A percentile compares a stretch with the other conserved stretches of the same genome.
These are phyloP conservation scores for Porodaedalea pini DNA, from an alignment of 1,284 basidiomycete genomes.

Conservation along the genomic window DNA sequence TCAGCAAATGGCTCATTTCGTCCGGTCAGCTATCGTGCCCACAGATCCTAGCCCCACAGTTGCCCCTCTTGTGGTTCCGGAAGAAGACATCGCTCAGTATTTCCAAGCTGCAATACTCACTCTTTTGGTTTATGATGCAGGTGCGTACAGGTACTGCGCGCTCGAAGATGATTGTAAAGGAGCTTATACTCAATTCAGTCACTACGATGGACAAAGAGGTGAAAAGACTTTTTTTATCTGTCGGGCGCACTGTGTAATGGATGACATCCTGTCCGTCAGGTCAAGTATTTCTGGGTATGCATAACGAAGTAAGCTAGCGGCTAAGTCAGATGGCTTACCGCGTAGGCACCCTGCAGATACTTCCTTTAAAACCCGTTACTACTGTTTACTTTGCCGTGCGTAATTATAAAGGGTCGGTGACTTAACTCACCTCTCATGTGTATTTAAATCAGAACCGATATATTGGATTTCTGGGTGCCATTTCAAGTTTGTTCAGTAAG, in stretches of 20 bases:
- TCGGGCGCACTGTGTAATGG: neutral
- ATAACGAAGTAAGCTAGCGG: no score
- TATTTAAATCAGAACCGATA: neutral
- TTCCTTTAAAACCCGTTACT: neutral
- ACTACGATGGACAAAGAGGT: conserved; percentile 1
- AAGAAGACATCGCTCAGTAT: neutral
- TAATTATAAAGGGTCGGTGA: neutral
- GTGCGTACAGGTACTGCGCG: neutral
- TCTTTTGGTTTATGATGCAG: conserved; percentile 4
- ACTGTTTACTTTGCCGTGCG: neutral
- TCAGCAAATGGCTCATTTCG: neutral
- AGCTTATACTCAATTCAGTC: neutral
- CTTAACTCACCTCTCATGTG: neutral
- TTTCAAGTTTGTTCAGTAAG: neutral
- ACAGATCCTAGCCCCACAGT: neutral
- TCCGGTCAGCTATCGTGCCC: neutral
- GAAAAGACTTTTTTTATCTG: neutral
- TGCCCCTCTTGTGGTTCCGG: neutral
- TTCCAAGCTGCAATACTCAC: conserved; percentile 1
- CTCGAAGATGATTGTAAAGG: neutral
- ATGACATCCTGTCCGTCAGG: neutral
- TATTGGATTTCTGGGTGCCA: neutral
- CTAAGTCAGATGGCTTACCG: neutral
- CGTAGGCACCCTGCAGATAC: neutral
- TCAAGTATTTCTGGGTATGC: conserved; percentile 6